Base-by-base conservation (phyloP, 106 monocot species). In the Gastrodia elata region DNA sequence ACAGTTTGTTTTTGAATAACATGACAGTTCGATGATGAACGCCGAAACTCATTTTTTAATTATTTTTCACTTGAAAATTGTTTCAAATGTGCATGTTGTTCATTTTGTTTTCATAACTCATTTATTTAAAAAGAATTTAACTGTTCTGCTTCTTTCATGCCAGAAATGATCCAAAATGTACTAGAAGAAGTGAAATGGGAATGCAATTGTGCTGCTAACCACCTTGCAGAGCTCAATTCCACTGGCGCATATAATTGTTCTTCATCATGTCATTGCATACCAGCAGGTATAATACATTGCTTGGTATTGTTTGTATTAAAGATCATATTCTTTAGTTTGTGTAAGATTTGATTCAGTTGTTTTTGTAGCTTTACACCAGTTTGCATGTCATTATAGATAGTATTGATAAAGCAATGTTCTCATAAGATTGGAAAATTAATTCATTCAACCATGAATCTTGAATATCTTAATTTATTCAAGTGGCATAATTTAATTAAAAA, bases 131-230 rank as follows among this genome's bases (percentile, higher is more conserved):
- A n/a, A n/a, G 8, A 39, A 39, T 68, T 39, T 69, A 22, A 69
- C 40, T 40, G 69, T 10, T 69, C 25, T 18, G 24, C 38, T 69
- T 40, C 40, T 10, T 39, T 26, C 69, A 40, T 40, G 24, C 5
- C 69, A 69, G 69, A 69, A 69, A 41, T 0, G 69, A 25, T 2
- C 11, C 24, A 15, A 39, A 68, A 68, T 38, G 39, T n/a, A 8
- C 39, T 24, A 8, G 69, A 39, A 25, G 35, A 35, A 11, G 34
- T 69, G 40, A 69, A 40, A 39, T 69, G 69, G 69, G 40, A 2
- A 0, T 69, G 69, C 69, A 69, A 25, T 39, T 69, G 69, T 69
- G 69, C 69, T 26, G 39, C 69, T 69, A 69, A 69, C 41, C 38
- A 39, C 41, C 40, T 41, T 10, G 39, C 39, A 41, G 40, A 13